Evolutionary conservation across 495 filamentous ascomycete genomes (phyloP).

Genomic region (Oidiodendron maius): DNA sequence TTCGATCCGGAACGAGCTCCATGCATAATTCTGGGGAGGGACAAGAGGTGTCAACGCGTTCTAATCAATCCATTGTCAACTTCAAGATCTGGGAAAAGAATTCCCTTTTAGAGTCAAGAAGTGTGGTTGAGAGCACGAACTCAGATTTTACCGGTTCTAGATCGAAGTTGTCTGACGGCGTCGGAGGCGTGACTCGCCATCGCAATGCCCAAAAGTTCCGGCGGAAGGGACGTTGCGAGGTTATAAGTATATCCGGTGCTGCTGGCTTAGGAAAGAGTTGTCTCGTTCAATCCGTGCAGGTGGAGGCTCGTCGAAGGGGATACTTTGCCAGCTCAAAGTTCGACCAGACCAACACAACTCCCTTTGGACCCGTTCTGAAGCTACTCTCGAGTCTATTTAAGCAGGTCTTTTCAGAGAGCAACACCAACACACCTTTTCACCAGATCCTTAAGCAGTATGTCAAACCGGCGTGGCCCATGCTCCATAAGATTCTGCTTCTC

Average conservation of each 20-base stretch:
- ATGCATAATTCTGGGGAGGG: conserved; percentile 18
- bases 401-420: conserved; percentile 86
- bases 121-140: conserved; percentile 18
- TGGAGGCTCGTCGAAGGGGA: conserved; percentile 57
- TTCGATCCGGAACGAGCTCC: conserved; percentile 12
- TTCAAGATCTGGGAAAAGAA: conserved; percentile 23
- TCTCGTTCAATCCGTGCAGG: conserved; percentile 71
- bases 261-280: conserved; percentile 81
- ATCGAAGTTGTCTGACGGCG: conserved; percentile 15
- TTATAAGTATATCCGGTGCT: conserved; percentile 69
- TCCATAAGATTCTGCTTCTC: conserved; percentile 71
- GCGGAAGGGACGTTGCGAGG: conserved; percentile 64
- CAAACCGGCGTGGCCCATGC: conserved; percentile 68
- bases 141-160: conserved; percentile 5
- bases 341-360: conserved; percentile 70
- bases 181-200: conserved; percentile 15
- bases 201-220: conserved; percentile 48
- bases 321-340: conserved; percentile 85
- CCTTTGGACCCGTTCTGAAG: conserved; percentile 79
- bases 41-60: conserved; percentile 5
- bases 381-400: conserved; percentile 77
- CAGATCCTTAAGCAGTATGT: conserved; percentile 65
- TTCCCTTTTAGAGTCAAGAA: conserved; percentile 9
- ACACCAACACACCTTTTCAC: conserved; percentile 80
- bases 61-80: neutral